Percentiles rank a stretch among this genome's conserved stretches.
Conservation (phyloP, 2,329 filamentous ascomycete species). For the Knufia fluminis region DNA sequence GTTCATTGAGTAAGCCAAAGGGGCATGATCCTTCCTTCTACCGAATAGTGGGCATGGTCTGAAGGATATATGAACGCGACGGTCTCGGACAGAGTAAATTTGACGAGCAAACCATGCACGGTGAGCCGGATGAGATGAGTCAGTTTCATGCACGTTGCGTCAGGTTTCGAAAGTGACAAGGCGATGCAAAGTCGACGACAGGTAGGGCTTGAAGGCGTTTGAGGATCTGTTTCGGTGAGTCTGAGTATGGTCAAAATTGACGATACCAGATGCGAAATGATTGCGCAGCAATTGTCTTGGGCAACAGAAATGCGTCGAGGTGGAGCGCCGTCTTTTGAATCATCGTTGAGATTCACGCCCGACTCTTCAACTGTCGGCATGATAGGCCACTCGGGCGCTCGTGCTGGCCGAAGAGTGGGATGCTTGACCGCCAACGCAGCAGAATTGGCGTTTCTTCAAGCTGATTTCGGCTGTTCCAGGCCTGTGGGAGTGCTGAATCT, state of each 20-base stretch:
- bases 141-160: background rate
- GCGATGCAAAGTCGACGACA: background rate
- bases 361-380: no score
- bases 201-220: background rate
- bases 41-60: background rate
- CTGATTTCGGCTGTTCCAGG: no score
- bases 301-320: background rate
- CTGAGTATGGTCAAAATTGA: background rate
- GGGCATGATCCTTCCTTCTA: slow-evolving; percentile 10
- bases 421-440: no score
- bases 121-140: background rate
- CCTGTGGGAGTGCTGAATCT: no score
- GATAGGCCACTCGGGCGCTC: no score
- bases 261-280: slow-evolving; percentile 1
- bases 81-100: slow-evolving; percentile 1
- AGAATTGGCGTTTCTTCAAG: no score
- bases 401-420: slow-evolving; percentile 4
- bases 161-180: background rate
- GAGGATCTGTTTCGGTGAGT: background rate
- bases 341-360: no score
- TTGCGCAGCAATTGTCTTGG: background rate
- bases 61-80: background rate
- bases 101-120: background rate
- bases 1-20: slow-evolving; percentile 22
- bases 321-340: background rate